Evolutionary conservation across 208 protist species (phyloP).

Genomic region (Acanthamoeba healyi): DNA sequence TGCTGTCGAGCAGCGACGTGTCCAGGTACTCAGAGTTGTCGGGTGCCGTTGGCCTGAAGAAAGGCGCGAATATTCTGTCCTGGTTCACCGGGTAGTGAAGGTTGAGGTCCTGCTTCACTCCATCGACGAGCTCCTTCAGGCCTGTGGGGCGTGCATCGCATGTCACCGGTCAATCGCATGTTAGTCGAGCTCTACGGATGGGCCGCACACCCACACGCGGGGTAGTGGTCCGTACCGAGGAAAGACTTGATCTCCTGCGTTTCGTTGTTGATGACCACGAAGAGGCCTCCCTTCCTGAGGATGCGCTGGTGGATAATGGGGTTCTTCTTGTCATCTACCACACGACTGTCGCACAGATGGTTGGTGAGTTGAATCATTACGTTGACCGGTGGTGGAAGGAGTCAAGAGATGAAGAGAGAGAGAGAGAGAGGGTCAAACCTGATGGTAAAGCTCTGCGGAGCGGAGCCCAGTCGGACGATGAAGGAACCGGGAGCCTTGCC

Average conservation of each 20-base stretch:
- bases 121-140: slow-evolving; percentile 17
- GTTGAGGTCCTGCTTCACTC: slow-evolving; percentile 12
- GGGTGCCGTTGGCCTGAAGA: neutral
- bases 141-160: too few relatives aligned
- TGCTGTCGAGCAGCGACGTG: slow-evolving; percentile 14
- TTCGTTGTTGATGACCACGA: slow-evolving; percentile 53
- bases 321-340: slow-evolving; percentile 41
- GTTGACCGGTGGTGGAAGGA: too few relatives aligned
- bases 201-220: too few relatives aligned
- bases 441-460: slow-evolving; percentile 49
- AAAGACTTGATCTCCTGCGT: slow-evolving; percentile 59
- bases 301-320: slow-evolving; percentile 17
- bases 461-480: slow-evolving; percentile 32
- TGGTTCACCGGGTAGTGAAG: slow-evolving; percentile 4
- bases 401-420: neutral
- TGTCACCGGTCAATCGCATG: too few relatives aligned
- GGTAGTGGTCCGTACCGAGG: neutral
- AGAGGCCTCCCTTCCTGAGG: slow-evolving; percentile 32
- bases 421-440: neutral
- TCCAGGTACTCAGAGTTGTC: slow-evolving; percentile 17
- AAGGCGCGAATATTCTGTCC: slow-evolving; percentile 9
- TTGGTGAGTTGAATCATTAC: too few relatives aligned
- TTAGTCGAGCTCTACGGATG: too few relatives aligned
- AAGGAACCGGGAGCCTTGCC: slow-evolving; percentile 48
- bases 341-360: neutral